These are phyloP conservation scores for Mycena crocata DNA, from an alignment of 768 basidiomycete species.

Conservation along the genomic window DNA sequence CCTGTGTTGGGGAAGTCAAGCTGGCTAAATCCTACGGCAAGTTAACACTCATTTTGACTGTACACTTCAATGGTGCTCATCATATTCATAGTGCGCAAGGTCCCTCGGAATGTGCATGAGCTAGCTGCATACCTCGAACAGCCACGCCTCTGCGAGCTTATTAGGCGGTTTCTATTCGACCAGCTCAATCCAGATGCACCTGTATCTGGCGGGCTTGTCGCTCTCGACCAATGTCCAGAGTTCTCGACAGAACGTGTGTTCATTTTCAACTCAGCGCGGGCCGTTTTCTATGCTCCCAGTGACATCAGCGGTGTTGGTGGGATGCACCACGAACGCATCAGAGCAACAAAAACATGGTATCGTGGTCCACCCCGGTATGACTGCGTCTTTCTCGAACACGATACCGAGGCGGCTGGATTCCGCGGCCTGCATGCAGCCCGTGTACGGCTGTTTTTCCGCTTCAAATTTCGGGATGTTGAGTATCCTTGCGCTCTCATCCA, in stretches of 20 bases:
- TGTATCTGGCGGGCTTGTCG: not conserved
- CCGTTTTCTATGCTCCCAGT: no score
- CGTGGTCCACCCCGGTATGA: slow-evolving; percentile 32
- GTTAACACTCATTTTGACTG: not conserved
- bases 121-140: slow-evolving; percentile 21
- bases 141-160: slow-evolving; percentile 24
- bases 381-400: slow-evolving; percentile 31
- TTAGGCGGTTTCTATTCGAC: slow-evolving; percentile 32
- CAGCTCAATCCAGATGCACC: slow-evolving; percentile 21
- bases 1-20: not conserved
- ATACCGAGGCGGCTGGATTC: slow-evolving; percentile 17
- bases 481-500: slow-evolving; percentile 42
- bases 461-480: slow-evolving; percentile 23
- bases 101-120: slow-evolving; percentile 1
- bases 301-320: no score
- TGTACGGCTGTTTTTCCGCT: slow-evolving; percentile 37
- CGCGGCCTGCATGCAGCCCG: slow-evolving; percentile 40
- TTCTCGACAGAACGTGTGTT: not conserved
- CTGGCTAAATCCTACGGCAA: slow-evolving; percentile 10
- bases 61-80: not conserved
- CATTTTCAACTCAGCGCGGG: no score
- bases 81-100: not conserved
- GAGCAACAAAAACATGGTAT: slow-evolving; percentile 33
- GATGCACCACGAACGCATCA: no score
- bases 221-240: slow-evolving; percentile 19